These are phyloP conservation scores for Chlorella ohadii DNA, from an alignment of 139 green algal species.

Conservation along the genomic window DNA sequence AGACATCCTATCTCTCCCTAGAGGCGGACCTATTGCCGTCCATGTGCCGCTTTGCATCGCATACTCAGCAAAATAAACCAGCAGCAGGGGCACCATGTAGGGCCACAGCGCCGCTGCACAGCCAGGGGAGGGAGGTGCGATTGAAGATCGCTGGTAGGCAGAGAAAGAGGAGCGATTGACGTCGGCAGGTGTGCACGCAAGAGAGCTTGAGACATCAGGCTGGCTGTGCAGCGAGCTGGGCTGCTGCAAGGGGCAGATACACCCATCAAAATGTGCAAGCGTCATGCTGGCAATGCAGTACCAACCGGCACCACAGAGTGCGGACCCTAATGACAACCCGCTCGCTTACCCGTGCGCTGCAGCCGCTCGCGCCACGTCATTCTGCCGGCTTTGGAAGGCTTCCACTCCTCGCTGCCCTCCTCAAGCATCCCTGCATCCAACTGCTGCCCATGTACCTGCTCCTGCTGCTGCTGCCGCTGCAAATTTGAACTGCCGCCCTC, in stretches of 20 bases:
- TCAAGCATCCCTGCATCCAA: not conserved
- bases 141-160: too few species aligned
- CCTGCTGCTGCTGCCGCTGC: not conserved
- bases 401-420: not conserved
- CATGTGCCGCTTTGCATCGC: slow-evolving; percentile 71
- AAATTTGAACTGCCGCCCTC: not conserved
- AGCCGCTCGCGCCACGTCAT: slow-evolving; percentile 47
- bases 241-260: too few species aligned
- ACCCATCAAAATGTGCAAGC: too few species aligned
- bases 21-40: slow-evolving; percentile 69
- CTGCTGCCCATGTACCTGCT: not conserved
- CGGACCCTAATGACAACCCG: too few species aligned
- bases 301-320: too few species aligned
- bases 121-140: not conserved
- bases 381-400: slow-evolving; percentile 5
- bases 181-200: too few species aligned
- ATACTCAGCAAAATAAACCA: slow-evolving; percentile 76
- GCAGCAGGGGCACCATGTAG: slow-evolving; percentile 67
- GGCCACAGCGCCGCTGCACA: slow-evolving; percentile 58
- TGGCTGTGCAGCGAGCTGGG: too few species aligned
- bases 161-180: too few species aligned
- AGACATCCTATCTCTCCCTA: too few species aligned
- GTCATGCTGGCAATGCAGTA: too few species aligned
- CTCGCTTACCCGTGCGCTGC: slow-evolving; percentile 9
- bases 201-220: too few species aligned